Evolutionary conservation across 1,284 basidiomycete genomes (phyloP), one percentile per base, ranked within the genome.

Genomic region (Rugosomyces carneus): DNA sequence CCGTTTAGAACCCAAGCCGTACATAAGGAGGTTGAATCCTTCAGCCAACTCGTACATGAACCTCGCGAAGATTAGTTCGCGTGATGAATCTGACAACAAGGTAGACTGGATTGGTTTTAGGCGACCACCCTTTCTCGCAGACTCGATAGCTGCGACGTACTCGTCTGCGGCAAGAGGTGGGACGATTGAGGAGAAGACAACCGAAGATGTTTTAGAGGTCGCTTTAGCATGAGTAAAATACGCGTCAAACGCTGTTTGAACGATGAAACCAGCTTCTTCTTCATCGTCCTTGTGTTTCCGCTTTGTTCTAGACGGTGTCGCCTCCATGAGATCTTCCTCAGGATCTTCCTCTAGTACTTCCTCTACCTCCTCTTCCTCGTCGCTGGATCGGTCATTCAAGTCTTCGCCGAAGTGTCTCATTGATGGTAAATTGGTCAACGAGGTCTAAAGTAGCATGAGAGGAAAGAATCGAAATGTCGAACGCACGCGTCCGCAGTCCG

Each of bases 1-100:
- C 42, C 89, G 73, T 61, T 96, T 97, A 18, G 89, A 93, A 1
- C 93, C 93, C 56, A 81, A 80, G 0, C 93, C 93, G 57, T 92
- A 90, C 59, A 90, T 82, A 8, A 93, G 63, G 43, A 96, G 66
- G 60, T 89, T 92, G 72, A 93, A 95, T 0, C 89, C 91, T 57
- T 84, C 76, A 0, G 75, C 67, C 18, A 96, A 73, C 62, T 95
- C 89, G 46, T 71, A 68, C 24, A 76, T 64, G 65, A 84, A 89
- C 41, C 82, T 76, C 15, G 71, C 67, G 58, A 84, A 87, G n/a
- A 76, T 65, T 1, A 59, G 55, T 21, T 59, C 61, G 41, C 66
- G 61, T 16, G 63, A 60, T 5, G 62, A 61, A 56, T 63, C 64
- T 44, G 54, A 63, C 41, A 67, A 45, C 40, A 67, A 55, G 44